Conservation (phyloP, 1,284 basidiomycete genomes). For the Sphaerobolus stellatus region DNA sequence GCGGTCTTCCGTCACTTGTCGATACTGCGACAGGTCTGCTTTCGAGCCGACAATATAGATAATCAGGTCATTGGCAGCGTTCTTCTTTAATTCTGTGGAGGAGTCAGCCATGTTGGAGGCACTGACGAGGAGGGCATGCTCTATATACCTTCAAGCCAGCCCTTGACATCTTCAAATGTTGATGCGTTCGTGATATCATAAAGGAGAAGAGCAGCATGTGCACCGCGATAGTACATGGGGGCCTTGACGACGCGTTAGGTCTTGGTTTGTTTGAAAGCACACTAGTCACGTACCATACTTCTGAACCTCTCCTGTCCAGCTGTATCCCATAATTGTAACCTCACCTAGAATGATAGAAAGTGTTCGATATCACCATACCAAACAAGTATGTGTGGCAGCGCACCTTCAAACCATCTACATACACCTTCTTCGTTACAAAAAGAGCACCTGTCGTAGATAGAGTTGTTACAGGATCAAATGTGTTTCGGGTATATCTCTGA, state of each 20-base stretch:
- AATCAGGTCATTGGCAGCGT: slow-evolving; percentile 79
- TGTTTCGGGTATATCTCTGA: slow-evolving; percentile 89
- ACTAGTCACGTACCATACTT: slow-evolving; percentile 69
- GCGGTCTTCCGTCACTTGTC: slow-evolving; percentile 76
- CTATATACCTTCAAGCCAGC: slow-evolving; percentile 83
- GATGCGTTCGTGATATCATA: slow-evolving; percentile 95
- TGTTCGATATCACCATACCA: neutral
- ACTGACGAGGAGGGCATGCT: neutral
- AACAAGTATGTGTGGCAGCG: slow-evolving; percentile 37
- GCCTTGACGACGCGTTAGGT: slow-evolving; percentile 51
- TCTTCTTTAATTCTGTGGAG: slow-evolving; percentile 80
- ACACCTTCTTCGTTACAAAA: slow-evolving; percentile 93
- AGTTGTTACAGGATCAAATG: slow-evolving; percentile 82
- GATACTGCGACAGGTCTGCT: slow-evolving; percentile 69
- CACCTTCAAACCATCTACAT: slow-evolving; percentile 85
- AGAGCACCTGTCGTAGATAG: slow-evolving; percentile 94
- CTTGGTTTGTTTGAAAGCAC: slow-evolving; percentile 14
- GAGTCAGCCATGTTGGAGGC: slow-evolving; percentile 8
- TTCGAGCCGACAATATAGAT: slow-evolving; percentile 93
- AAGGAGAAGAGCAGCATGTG: slow-evolving; percentile 92
- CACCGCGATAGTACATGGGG: slow-evolving; percentile 99
- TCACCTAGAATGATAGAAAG: neutral
- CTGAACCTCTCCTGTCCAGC: slow-evolving; percentile 97
- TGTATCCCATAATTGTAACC: slow-evolving; percentile 87
- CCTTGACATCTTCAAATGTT: slow-evolving; percentile 88